A percentile compares a stretch with the other conserved stretches of the same genome.
Evolutionary conservation across 2,329 filamentous ascomycete genomes (phyloP).

Genomic region (Colletotrichum sidae): DNA sequence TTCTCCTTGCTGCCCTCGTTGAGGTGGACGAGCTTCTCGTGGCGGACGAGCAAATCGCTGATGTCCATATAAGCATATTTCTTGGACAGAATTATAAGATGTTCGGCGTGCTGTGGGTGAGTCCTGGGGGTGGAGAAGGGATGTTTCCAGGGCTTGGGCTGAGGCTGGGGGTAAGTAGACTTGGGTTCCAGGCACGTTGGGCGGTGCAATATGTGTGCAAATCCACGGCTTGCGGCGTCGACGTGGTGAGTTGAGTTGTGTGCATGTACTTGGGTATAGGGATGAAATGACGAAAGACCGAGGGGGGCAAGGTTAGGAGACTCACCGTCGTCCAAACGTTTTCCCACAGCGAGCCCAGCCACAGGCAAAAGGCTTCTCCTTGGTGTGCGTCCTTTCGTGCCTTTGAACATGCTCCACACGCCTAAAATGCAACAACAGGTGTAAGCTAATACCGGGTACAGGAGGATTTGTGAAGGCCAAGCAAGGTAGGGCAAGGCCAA

Average conservation of each 20-base stretch:
- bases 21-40: constrained; percentile 74
- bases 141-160: constrained; percentile 18
- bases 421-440: constrained; percentile 55
- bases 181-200: constrained; percentile 11
- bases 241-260: constrained; percentile 22
- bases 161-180: constrained; percentile 23
- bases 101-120: constrained; percentile 30
- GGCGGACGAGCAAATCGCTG: constrained; percentile 72
- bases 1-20: constrained; percentile 69
- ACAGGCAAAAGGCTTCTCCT: constrained; percentile 73
- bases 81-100: constrained; percentile 36
- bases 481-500: constrained; percentile 31
- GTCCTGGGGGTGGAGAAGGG: constrained; percentile 22
- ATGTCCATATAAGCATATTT: constrained; percentile 70
- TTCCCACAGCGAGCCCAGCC: constrained; percentile 70
- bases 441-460: constrained; percentile 53
- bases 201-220: constrained; percentile 33
- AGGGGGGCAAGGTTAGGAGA: constrained; percentile 40
- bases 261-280: constrained; percentile 26
- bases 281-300: constrained; percentile 25
- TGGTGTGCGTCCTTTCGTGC: constrained; percentile 73
- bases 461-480: constrained; percentile 19
- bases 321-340: constrained; percentile 72
- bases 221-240: constrained; percentile 26
- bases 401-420: constrained; percentile 74